These are phyloP conservation scores for Lodderomyces pseudojiufengensis DNA, from an alignment of 1,139 yeast genomes.

Conservation along the genomic window DNA sequence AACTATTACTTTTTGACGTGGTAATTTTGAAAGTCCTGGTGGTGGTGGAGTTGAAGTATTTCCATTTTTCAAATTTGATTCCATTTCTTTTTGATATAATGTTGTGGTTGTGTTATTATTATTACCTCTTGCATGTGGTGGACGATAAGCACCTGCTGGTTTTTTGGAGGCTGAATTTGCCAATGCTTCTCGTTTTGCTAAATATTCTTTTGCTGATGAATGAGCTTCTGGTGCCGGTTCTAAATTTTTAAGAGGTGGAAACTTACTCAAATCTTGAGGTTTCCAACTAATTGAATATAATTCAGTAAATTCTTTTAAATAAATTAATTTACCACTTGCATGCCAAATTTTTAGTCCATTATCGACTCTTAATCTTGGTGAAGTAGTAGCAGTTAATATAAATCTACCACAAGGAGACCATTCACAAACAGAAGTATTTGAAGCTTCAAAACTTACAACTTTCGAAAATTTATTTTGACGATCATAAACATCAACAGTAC, in stretches of 20 bases:
- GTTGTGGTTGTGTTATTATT: slow-evolving; percentile 33
- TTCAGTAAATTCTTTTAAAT: slow-evolving; percentile 75
- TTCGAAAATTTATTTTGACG: slow-evolving; percentile 82
- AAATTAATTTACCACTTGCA: slow-evolving; percentile 77
- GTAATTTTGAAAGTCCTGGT: slow-evolving; percentile 15
- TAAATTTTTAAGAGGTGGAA: slow-evolving; percentile 53
- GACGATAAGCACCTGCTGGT: slow-evolving; percentile 87
- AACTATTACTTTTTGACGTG: slow-evolving; percentile 34
- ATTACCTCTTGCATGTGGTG: slow-evolving; percentile 83
- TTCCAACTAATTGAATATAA: slow-evolving; percentile 83
- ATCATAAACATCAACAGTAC: slow-evolving; percentile 92
- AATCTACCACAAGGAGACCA: slow-evolving; percentile 99
- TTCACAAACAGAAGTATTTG: slow-evolving; percentile 91
- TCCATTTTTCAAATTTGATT: slow-evolving; percentile 20
- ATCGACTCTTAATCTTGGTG: slow-evolving; percentile 96
- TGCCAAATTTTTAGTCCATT: slow-evolving; percentile 95
- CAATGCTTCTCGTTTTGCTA: slow-evolving; percentile 41
- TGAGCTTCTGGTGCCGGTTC: slow-evolving; percentile 68
- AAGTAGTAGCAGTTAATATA: slow-evolving; percentile 91
- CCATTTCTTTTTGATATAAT: slow-evolving; percentile 55
- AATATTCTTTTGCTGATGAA: slow-evolving; percentile 56
- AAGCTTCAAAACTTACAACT: slow-evolving; percentile 79
- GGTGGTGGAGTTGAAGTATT: slow-evolving; percentile 20
- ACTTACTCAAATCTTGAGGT: slow-evolving; percentile 59
- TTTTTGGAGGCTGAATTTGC: slow-evolving; percentile 43